Conservation (phyloP, 179 eudicot species). For the Amaranthus tricolor region DNA sequence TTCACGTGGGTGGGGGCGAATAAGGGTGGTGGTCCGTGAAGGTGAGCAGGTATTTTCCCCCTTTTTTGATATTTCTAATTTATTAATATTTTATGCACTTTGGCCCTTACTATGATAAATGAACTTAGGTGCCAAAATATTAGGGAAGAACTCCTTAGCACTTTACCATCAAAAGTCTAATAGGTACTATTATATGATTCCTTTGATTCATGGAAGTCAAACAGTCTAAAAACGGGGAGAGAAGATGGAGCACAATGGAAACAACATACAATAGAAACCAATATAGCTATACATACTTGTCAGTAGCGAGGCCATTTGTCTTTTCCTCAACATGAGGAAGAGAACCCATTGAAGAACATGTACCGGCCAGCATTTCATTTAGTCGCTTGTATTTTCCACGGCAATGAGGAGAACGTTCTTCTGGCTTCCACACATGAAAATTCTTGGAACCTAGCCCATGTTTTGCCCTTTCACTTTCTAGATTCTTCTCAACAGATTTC, state of each 20-base stretch:
- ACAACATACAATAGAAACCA: background rate
- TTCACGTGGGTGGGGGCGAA: no score
- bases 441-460: slow-evolving; percentile 26
- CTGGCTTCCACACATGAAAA: slow-evolving; percentile 27
- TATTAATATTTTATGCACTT: background rate
- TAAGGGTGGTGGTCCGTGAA: no score
- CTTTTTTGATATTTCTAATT: no score
- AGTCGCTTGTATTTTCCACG: slow-evolving; percentile 17
- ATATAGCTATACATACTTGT: slow-evolving; percentile 27
- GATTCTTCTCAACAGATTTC: slow-evolving; percentile 21
- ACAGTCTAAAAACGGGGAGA: background rate
- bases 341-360: slow-evolving; percentile 22
- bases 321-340: slow-evolving; percentile 26
- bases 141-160: background rate
- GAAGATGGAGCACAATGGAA: background rate
- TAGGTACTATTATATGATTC: background rate
- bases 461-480: slow-evolving; percentile 32
- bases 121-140: background rate
- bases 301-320: slow-evolving; percentile 9
- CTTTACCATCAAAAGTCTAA: background rate
- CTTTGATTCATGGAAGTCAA: background rate
- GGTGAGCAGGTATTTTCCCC: background rate
- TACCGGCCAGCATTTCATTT: slow-evolving; percentile 25
- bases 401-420: slow-evolving; percentile 24
- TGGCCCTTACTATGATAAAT: background rate